Evolutionary conservation across 2,329 filamentous ascomycete species (phyloP), one percentile per base, ranked within the genome.

Genomic region (Aspergillus chevalieri): DNA sequence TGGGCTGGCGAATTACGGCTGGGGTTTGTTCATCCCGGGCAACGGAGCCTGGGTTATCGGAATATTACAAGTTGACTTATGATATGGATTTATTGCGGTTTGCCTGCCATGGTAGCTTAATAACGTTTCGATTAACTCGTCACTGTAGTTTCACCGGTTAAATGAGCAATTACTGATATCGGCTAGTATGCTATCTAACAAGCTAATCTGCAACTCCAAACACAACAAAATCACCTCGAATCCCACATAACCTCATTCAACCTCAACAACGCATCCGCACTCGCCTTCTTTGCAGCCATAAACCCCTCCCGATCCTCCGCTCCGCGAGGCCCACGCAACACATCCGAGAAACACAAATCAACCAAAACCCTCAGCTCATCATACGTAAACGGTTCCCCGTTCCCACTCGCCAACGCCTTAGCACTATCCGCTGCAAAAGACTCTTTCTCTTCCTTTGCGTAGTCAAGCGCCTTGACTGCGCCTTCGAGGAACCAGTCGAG

Each of bases 181-280:
- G 21, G 21, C 21, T 30, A 30, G 26, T 12, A 30, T 30, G 26
- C 10, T 30, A 12, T 30, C 10, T 30, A 12, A 38, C n/a, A 38
- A 38, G 34, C 34, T 30, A 43, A 14, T 26, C 6, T 43, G 41
- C 15, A 43, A 28, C 10, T 4, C 22, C 14, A 15, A 43, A 0
- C 15, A 21, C 6, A 34, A 12, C 8, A 41, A 21, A 41, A 41
- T 56, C 60, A 68, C 46, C 60, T 65, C 33, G 67, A 69, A 66
- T 75, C 73, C 73, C 73, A 75, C 72, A 76, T 74, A 39, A 74
- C 60, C 60, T 75, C 73, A 47, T 71, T 74, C 58, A 76, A 57
- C 45, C 64, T 64, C 50, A 75, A 56, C 51, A 75, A 57, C 10
- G 71, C 67, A 60, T 75, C 73, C 9, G 67, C 70, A 51, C 68